phyloP scores from a whole-genome alignment of 306 rosid genomes.

The Spatholobus suberectus region DNA sequence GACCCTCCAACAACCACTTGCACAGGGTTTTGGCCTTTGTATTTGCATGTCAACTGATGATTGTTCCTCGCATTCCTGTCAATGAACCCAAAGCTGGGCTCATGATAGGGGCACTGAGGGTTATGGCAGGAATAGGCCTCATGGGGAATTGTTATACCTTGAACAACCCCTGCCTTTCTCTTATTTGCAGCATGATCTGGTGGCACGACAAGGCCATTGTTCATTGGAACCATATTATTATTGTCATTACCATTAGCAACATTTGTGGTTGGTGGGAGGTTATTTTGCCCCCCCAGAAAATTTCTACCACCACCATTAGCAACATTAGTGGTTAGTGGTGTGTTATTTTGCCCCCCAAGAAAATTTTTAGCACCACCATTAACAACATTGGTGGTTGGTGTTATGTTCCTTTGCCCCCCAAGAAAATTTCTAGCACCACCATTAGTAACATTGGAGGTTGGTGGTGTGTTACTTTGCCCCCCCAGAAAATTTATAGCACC shows the following conservation, averaged over 20 bases:
- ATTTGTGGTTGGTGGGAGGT: not conserved
- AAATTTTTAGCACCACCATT: not conserved
- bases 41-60: not conserved
- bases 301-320: not conserved
- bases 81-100: not conserved
- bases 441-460: not conserved
- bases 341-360: not conserved
- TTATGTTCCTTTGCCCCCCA: not conserved
- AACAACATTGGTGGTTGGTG: not conserved
- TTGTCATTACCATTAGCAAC: not conserved
- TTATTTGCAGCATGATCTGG: not conserved
- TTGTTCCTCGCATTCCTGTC: conserved; percentile 3
- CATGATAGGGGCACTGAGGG: not conserved
- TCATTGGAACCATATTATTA: not conserved
- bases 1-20: conserved; percentile 20
- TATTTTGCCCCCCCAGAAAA: not conserved
- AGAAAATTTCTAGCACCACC: not conserved
- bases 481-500: too few species aligned
- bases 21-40: not conserved
- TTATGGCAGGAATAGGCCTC: not conserved
- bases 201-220: not conserved
- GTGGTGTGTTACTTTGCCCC: not conserved
- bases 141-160: not conserved
- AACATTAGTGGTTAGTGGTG: not conserved
- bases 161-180: not conserved